These are phyloP conservation scores for Suhomyces terraborum DNA, from an alignment of 1,139 yeast species.

Conservation along the genomic window DNA sequence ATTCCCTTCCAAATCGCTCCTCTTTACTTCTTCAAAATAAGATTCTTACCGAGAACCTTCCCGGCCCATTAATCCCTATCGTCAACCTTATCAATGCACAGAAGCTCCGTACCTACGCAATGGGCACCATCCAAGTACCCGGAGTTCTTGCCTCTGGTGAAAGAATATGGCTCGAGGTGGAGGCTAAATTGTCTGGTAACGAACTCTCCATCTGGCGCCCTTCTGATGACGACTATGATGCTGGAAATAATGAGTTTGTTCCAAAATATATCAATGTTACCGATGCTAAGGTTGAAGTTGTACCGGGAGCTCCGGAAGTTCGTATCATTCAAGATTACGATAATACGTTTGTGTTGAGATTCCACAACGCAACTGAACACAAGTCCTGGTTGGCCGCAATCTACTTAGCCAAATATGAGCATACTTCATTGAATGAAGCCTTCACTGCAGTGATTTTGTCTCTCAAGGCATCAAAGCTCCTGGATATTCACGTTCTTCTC, in stretches of 20 bases:
- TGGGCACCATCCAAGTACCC: slow-evolving; percentile 34
- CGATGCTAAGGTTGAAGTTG: slow-evolving; percentile 42
- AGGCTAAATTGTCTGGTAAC: slow-evolving; percentile 52
- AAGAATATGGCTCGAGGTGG: slow-evolving; percentile 39
- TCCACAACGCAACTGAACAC: slow-evolving; percentile 35
- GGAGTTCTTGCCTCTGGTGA: slow-evolving; percentile 21
- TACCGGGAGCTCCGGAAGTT: slow-evolving; percentile 24
- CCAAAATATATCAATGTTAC: slow-evolving; percentile 53
- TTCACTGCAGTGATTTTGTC: slow-evolving; percentile 58
- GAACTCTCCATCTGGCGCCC: slow-evolving; percentile 54
- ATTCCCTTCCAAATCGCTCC: slow-evolving; percentile 7
- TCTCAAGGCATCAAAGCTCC: slow-evolving; percentile 53
- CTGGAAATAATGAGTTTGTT: slow-evolving; percentile 36
- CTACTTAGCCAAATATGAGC: slow-evolving; percentile 51
- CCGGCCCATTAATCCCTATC: slow-evolving; percentile 44
- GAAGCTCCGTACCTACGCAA: slow-evolving; percentile 40
- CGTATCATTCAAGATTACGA: slow-evolving; percentile 43
- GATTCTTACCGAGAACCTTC: slow-evolving; percentile 30
- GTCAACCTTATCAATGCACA: slow-evolving; percentile 47
- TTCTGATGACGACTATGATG: slow-evolving; percentile 27
- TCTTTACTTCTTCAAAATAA: slow-evolving; percentile 22
- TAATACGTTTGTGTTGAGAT: slow-evolving; percentile 35
- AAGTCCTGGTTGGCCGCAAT: slow-evolving; percentile 50
- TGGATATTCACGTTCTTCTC: slow-evolving; percentile 55
- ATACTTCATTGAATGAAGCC: slow-evolving; percentile 53